Percentiles rank a stretch among this genome's conserved stretches.
phyloP scores from a whole-genome alignment of 306 rosid genomes.

The Cucurbita argyrosperma region DNA sequence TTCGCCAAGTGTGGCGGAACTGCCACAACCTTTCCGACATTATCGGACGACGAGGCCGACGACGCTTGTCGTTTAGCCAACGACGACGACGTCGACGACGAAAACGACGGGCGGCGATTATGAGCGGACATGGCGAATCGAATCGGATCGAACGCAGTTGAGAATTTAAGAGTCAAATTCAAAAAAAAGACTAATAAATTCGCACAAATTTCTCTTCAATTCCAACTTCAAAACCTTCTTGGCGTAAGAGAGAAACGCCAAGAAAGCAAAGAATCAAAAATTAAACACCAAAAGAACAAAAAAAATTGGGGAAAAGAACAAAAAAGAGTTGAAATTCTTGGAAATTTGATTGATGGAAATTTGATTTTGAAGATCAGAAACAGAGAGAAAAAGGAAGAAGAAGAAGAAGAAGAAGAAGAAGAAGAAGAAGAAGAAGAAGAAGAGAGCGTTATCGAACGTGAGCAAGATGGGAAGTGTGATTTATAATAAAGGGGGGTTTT shows the following conservation, averaged over 20 bases:
- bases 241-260: background rate
- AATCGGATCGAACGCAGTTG: slow-evolving; percentile 5
- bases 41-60: slow-evolving; percentile 28
- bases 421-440: too few relatives aligned
- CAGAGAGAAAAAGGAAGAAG: background rate
- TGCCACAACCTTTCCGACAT: slow-evolving; percentile 16
- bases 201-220: background rate
- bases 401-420: too few relatives aligned
- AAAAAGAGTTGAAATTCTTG: background rate
- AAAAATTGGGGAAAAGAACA: slow-evolving; percentile 4
- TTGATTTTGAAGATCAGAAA: background rate
- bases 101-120: slow-evolving; percentile 68
- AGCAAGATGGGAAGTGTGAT: slow-evolving; percentile 14
- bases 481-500: slow-evolving; percentile 20
- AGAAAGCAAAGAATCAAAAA: slow-evolving; percentile 18
- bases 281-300: background rate
- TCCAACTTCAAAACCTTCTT: background rate
- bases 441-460: background rate
- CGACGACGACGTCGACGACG: slow-evolving; percentile 64
- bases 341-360: background rate
- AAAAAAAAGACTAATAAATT: background rate
- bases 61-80: slow-evolving; percentile 63
- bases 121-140: slow-evolving; percentile 32
- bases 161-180: background rate
- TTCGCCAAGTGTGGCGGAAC: slow-evolving; percentile 33